Base-by-base conservation (phyloP, 2,329 filamentous ascomycete species). In the Lasiodiplodia theobromae region DNA sequence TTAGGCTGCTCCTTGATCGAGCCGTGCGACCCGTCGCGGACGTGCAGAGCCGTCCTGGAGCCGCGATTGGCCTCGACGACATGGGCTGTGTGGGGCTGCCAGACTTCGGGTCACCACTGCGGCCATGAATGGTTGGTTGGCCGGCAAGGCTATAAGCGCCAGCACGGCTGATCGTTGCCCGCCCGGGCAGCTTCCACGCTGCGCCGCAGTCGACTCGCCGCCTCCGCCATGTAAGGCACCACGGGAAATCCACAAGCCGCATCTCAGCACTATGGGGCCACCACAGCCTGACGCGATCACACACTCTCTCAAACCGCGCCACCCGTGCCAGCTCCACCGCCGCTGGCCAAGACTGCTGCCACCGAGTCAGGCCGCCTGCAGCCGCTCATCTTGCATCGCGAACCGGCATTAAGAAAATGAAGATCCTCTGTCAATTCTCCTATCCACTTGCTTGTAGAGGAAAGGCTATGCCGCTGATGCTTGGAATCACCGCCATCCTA, bases 391-490 rank as follows among this genome's bases (percentile, higher is more conserved):
- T 21, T 58, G 54, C 54, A 58, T 23, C 21, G n/a, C 21, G 23
- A 44, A 28, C 37, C 44, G 34, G 23, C 57, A 18, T 37, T 6
- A 14, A 38, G 37, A 23, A 38, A 34, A 60, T 60, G 38, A 63
- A 63, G 58, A 63, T 63, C 58, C 58, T 37, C 58, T 63, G n/a
- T 63, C 31, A 34, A 21, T 31, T 64, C 60, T 38, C 47, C 47
- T 40, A 37, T 28, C 40, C 25, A 16, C 25, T 23, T 34, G 25
- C 60, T 64, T 52, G 52, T 37, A 21, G 25, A 23, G 10, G 16
- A 31, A 64, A 52, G 51, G 44, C 60, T 64, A 64, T 64, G 40
- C 40, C 54, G 65, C 47, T 67, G 25, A 58, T 67, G 53, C 65
- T 67, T 34, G 4, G 21, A 64, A 64, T 51, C 4, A 47, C 12